Evolutionary conservation across 2,329 filamentous ascomycete species (phyloP).

Genomic region (Penicillium sp.): DNA sequence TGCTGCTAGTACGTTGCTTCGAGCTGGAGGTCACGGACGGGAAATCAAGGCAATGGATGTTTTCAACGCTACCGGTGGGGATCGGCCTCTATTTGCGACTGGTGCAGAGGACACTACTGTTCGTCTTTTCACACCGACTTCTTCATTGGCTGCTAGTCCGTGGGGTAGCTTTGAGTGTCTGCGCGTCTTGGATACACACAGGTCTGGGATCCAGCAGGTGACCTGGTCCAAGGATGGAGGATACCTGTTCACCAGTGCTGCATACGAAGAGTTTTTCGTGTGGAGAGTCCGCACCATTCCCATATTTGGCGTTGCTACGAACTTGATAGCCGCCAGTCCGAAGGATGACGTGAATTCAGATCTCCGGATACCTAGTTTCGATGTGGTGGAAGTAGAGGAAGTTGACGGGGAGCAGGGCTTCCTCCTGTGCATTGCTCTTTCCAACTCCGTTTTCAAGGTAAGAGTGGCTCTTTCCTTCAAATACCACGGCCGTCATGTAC

Average conservation of each 20-base stretch:
- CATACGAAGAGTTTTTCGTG: slow-evolving; percentile 78
- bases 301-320: slow-evolving; percentile 45
- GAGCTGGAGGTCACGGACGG: slow-evolving; percentile 68
- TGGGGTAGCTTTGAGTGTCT: slow-evolving; percentile 43
- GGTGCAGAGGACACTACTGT: slow-evolving; percentile 66
- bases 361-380: slow-evolving; percentile 72
- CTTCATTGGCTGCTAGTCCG: slow-evolving; percentile 5
- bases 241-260: slow-evolving; percentile 76
- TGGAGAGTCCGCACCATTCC: slow-evolving; percentile 60
- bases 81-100: slow-evolving; percentile 49
- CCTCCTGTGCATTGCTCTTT: slow-evolving; percentile 64
- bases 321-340: slow-evolving; percentile 45
- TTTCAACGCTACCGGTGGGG: slow-evolving; percentile 22
- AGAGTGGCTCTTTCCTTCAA: slow-evolving; percentile 8
- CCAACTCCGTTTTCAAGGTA: slow-evolving; percentile 68
- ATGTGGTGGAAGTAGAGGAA: slow-evolving; percentile 40
- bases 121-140: slow-evolving; percentile 50
- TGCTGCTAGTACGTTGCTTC: slow-evolving; percentile 45
- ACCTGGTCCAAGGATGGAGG: slow-evolving; percentile 59
- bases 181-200: slow-evolving; percentile 65
- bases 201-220: slow-evolving; percentile 71
- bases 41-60: slow-evolving; percentile 64
- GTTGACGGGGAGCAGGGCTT: slow-evolving; percentile 34
- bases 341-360: slow-evolving; percentile 50
- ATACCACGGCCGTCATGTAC: background rate